Percentiles rank a stretch among this genome's conserved stretches.
Conservation (phyloP, 371 early-diverging fungal genomes). For the Mucor mucedo region DNA sequence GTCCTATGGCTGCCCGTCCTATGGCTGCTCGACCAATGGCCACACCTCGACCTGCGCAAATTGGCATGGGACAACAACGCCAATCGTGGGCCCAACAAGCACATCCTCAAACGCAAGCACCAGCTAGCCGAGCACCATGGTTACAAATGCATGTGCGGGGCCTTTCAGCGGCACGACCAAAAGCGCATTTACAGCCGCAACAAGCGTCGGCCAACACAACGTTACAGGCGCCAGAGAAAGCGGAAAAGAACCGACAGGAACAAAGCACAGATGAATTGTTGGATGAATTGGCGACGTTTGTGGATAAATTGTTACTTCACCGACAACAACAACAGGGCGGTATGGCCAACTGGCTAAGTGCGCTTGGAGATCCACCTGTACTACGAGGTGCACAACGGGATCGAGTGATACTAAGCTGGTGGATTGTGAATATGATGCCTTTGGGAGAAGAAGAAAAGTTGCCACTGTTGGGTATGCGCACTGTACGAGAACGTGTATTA, state of each 20-base stretch:
- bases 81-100: slow-evolving; percentile 42
- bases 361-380: slow-evolving; percentile 28
- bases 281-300: slow-evolving; percentile 25
- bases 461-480: slow-evolving; percentile 41
- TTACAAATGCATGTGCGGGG: slow-evolving; percentile 37
- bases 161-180: slow-evolving; percentile 19
- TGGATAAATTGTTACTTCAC: slow-evolving; percentile 16
- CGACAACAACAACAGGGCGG: slow-evolving; percentile 1
- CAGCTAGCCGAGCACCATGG: slow-evolving; percentile 33
- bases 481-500: slow-evolving; percentile 53
- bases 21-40: background rate
- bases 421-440: slow-evolving; percentile 62
- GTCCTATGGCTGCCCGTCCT: background rate
- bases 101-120: slow-evolving; percentile 35
- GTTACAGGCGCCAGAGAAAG: background rate
- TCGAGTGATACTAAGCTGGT: slow-evolving; percentile 53
- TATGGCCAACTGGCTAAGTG: slow-evolving; percentile 24
- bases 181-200: slow-evolving; percentile 8
- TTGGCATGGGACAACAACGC: slow-evolving; percentile 16
- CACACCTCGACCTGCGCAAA: background rate
- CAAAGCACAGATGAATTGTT: slow-evolving; percentile 31
- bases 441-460: slow-evolving; percentile 53
- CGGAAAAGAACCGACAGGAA: slow-evolving; percentile 17
- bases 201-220: background rate
- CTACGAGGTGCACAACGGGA: slow-evolving; percentile 30